Evolutionary conservation across 2,329 filamentous ascomycete species (phyloP), one percentile per base, ranked within the genome.

Genomic region (Alternaria incomplexa): DNA sequence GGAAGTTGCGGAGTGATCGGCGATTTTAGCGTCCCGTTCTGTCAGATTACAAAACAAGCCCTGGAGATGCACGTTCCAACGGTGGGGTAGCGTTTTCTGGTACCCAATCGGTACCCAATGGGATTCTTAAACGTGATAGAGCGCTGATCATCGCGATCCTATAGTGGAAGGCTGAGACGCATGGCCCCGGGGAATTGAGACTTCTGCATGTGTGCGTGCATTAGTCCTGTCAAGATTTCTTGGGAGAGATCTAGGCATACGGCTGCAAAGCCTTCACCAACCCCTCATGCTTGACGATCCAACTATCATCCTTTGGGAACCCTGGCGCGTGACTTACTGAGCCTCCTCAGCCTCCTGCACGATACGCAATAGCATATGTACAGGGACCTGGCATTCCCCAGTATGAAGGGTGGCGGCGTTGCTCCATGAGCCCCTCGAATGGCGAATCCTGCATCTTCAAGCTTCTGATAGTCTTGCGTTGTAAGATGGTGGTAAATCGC

Each of bases 351-450:
- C 73, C 86, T 1, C 83, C 85, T 4, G 83, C 84, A 80, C 87
- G 83, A 81, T 87, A 86, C 7, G 83, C 85, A 63, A 85, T 50
- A 0, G 84, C 84, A 45, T 85, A n/a, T 40, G 32, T 40, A 71
- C 66, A 88, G 64, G 58, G 88, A 77, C 1, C 81, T 81, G 1
- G 83, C 81, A 45, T 82, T 81, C n/a, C 82, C 83, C 0, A 86
- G 86, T 64, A 88, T 86, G 71, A 88, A 88, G 5, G 86, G 86
- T 15, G 86, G 87, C 4, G 85, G 82, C 8, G 86, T 86, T n/a
- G 83, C 79, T 9, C 79, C 77, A 3, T 85, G 84, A 3, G 85
- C 86, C 3, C 85, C 75, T 1, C 85, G 80, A 65, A 86, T 86
- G 0, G 86, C 86, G 2, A 85, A 74, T 1, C 71, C 70, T 2